These are phyloP conservation scores for Sclerotinia minor DNA, from an alignment of 2,329 filamentous ascomycete species.

Conservation along the genomic window DNA sequence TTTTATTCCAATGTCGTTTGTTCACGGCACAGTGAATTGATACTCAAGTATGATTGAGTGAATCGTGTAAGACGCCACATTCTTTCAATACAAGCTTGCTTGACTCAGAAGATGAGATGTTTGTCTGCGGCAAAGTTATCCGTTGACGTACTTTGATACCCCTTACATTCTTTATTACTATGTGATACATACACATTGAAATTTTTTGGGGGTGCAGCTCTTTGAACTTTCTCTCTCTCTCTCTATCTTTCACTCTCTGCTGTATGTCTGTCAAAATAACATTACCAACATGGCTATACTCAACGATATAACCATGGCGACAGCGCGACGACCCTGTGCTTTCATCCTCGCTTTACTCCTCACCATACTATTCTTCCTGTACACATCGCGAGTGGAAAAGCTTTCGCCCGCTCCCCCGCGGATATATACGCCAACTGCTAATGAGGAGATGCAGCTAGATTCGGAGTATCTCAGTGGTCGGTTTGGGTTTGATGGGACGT, in stretches of 20 bases:
- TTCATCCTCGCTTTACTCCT: slow-evolving; percentile 3
- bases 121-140: neutral
- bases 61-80: neutral
- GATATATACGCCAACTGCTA: slow-evolving; percentile 1
- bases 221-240: neutral
- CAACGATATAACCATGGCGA: neutral
- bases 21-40: no score
- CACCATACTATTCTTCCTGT: slow-evolving; percentile 4
- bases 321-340: neutral
- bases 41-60: no score
- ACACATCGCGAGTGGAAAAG: neutral
- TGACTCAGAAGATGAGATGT: neutral
- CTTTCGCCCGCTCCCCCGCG: neutral
- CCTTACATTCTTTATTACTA: neutral
- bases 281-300: slow-evolving; percentile 4
- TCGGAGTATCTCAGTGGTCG: neutral
- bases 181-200: neutral
- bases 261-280: neutral
- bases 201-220: neutral
- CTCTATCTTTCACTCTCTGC: no score
- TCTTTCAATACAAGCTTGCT: neutral
- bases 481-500: slow-evolving; percentile 18
- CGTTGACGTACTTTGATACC: no score
- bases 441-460: neutral
- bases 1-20: no score